A percentile compares a stretch with the other conserved stretches of the same genome.
Conservation (phyloP, 2,329 filamentous ascomycete genomes). For the Monosporascus sp. region DNA sequence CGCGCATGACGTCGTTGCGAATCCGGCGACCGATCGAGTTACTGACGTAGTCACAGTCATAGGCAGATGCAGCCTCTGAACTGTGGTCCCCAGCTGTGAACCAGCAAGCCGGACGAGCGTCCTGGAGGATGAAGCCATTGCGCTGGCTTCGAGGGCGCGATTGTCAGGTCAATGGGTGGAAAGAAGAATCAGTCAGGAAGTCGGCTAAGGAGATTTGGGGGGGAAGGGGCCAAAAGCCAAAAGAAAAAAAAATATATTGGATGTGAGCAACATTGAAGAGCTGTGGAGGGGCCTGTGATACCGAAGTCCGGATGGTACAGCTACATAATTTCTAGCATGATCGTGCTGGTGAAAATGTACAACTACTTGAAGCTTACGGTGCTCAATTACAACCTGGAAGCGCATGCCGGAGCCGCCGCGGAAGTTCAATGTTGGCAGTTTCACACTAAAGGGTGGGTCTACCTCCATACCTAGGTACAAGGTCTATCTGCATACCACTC, state of each 20-base stretch:
- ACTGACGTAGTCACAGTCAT: slow-evolving; percentile 28
- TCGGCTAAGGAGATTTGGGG: no score
- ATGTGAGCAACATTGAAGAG: not conserved
- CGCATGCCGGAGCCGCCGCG: no score
- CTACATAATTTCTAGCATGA: no score
- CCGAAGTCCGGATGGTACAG: no score
- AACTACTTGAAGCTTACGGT: no score
- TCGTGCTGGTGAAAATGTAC: no score
- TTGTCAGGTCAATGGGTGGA: slow-evolving; percentile 7
- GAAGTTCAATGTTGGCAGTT: no score
- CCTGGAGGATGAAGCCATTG: slow-evolving; percentile 44
- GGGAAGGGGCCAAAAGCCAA: not conserved
- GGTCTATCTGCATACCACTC: no score
- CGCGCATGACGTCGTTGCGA: slow-evolving; percentile 23
- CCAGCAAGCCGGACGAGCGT: slow-evolving; percentile 32
- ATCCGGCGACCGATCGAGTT: slow-evolving; percentile 15
- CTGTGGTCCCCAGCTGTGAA: slow-evolving; percentile 20
- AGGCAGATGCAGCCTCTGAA: slow-evolving; percentile 10
- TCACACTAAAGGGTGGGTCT: no score
- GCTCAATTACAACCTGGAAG: no score
- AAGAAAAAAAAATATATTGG: not conserved
- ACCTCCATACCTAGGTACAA: no score
- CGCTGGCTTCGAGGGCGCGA: slow-evolving; percentile 16
- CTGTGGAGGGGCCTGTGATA: no score
- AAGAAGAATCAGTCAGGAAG: slow-evolving; percentile 3